Base-by-base conservation (phyloP, 164 flowering plant species). In the Sedum album region DNA sequence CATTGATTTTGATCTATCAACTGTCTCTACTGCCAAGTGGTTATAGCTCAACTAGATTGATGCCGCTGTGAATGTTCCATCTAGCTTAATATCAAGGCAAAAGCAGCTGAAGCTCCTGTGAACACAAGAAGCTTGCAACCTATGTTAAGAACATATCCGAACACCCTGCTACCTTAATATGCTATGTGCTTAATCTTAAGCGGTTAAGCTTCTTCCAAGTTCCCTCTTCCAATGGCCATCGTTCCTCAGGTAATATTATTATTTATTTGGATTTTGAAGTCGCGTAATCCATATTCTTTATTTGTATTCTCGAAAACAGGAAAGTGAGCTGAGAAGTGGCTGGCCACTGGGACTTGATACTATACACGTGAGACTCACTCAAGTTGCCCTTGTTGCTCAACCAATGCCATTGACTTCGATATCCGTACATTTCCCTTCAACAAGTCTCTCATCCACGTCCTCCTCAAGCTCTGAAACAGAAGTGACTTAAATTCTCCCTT, bases 311-410 rank as follows among this genome's bases (percentile, higher is more conserved):
- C n/a, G 4, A 55, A 25, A 9, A 14, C 39, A 83, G 88, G 79
- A 71, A 11, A 68, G 42, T 44, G 79, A 70, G 53, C 71, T 69
- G 60, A 68, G 79, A 17, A 78, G 49, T 31, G 96, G 96, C 55
- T 89, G 96, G 96, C 92, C 96, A 1, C 82, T 89, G 57, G 96
- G 96, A 66, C 88, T 89, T 41, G 81, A 76, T 73, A 81, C n/a
- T 64, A 80, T 89, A 82, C 80, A 75, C 74, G 51, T 60, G 68
- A 85, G 90, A 74, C 80, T 87, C 20, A 60, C 71, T 64, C 74
- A 65, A 21, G 72, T 73, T 13, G 73, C 57, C 13, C 73, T 73
- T 21, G 66, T 69, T 2, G 66, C 76, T 55, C 66, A 64, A 31
- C 69, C 69, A 28, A 77, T 80, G 38, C 36, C 65, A 36, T 31